phyloP scores from a whole-genome alignment of 1,284 basidiomycete species.

The Cutaneotrichosporon sp. region DNA sequence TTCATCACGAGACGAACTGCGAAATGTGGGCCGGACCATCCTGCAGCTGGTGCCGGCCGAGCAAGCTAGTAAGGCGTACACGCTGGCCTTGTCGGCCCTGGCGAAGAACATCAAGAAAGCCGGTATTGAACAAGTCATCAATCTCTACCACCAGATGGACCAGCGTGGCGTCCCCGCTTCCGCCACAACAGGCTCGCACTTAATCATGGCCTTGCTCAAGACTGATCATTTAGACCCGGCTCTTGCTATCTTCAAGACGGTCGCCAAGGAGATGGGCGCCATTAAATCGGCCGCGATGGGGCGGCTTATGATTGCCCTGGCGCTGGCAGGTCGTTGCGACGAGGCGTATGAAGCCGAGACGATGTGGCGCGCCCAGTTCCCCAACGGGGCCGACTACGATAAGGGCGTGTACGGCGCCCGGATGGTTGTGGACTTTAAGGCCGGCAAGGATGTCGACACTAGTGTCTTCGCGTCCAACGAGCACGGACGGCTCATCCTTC shows the following conservation, averaged over 20 bases:
- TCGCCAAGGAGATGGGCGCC: not conserved
- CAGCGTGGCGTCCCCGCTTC: constrained; percentile 9
- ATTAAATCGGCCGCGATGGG: constrained; percentile 28
- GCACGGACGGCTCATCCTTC: not conserved
- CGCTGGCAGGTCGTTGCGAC: constrained; percentile 11
- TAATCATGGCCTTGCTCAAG: constrained; percentile 23
- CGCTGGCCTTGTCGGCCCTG: constrained; percentile 20
- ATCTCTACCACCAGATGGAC: constrained; percentile 27
- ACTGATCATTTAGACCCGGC: constrained; percentile 21
- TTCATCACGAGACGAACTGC: constrained; percentile 15
- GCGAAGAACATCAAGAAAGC: constrained; percentile 8
- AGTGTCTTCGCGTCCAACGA: not conserved
- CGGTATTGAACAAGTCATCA: constrained; percentile 18
- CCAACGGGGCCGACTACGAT: constrained; percentile 15
- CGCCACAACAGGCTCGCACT: constrained; percentile 17
- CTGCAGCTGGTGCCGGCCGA: constrained; percentile 3
- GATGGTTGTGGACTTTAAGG: constrained; percentile 27
- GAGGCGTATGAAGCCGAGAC: constrained; percentile 27
- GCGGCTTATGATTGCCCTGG: constrained; percentile 31
- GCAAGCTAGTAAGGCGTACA: constrained; percentile 7
- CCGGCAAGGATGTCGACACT: constrained; percentile 28
- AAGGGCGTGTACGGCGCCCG: constrained; percentile 31
- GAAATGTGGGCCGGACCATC: constrained; percentile 9
- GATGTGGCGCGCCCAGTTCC: constrained; percentile 19
- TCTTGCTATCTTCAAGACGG: constrained; percentile 20